These are phyloP conservation scores for Fusarium heterosporum DNA, from an alignment of 2,329 filamentous ascomycete species.

Conservation along the genomic window DNA sequence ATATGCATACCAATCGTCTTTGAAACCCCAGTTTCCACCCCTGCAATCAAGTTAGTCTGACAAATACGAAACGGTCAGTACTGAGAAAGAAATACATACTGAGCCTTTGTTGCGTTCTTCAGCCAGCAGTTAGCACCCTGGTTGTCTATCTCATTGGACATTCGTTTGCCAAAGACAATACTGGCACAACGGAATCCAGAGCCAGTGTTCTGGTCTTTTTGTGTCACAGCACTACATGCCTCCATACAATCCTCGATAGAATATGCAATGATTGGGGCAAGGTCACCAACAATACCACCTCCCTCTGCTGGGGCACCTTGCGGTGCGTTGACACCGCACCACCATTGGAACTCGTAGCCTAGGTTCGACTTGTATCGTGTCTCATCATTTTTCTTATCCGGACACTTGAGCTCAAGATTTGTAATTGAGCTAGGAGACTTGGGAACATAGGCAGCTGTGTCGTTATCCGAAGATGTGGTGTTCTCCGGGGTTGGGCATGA, in stretches of 20 bases:
- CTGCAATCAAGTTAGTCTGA: neutral
- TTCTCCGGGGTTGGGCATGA: slow-evolving; percentile 19
- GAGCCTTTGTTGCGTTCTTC: slow-evolving; percentile 6
- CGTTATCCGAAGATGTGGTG: slow-evolving; percentile 17
- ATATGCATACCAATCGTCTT: slow-evolving; percentile 24
- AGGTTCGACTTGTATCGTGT: slow-evolving; percentile 29
- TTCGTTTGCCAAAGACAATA: slow-evolving; percentile 20
- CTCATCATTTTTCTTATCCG: slow-evolving; percentile 8
- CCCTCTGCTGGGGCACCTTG: slow-evolving; percentile 8
- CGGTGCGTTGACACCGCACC: slow-evolving; percentile 31
- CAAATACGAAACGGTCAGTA: accelerated
- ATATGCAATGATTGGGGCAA: slow-evolving; percentile 12
- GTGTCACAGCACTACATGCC: slow-evolving; percentile 23
- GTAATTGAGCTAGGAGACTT: slow-evolving; percentile 9
- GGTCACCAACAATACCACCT: slow-evolving; percentile 21
- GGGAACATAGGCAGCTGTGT: slow-evolving; percentile 24
- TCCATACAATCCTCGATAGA: slow-evolving; percentile 31
- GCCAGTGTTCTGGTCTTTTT: neutral
- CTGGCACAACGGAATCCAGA: slow-evolving; percentile 17
- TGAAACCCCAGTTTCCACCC: slow-evolving; percentile 20
- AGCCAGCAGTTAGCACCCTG: slow-evolving; percentile 30
- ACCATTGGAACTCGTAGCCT: slow-evolving; percentile 35
- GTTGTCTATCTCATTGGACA: neutral
- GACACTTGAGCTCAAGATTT: slow-evolving; percentile 15
- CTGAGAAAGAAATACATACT: neutral